Conservation (phyloP, 2,329 filamentous ascomycete species). For the Botrytis tulipae region DNA sequence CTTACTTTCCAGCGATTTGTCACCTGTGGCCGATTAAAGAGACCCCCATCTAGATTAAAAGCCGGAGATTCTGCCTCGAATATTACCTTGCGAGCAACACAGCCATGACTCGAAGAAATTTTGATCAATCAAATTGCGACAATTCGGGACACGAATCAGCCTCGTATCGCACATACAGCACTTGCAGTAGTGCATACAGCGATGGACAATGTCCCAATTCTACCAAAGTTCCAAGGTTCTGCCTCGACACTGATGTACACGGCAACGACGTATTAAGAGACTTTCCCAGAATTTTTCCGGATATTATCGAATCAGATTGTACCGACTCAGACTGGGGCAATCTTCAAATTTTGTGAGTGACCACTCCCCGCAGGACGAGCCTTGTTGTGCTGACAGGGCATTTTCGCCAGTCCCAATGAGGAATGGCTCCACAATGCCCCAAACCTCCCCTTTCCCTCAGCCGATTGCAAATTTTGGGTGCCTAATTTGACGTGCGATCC, state of each 20-base stretch:
- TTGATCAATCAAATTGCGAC: not conserved
- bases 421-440: not conserved
- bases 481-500: not conserved
- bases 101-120: not conserved
- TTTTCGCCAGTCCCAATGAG: not conserved
- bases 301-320: not conserved
- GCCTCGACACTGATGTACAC: not conserved
- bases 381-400: conserved; percentile 3
- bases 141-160: not conserved
- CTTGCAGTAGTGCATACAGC: not conserved
- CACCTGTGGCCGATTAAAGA: not conserved
- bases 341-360: not conserved
- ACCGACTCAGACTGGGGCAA: not conserved
- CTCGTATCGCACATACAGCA: not conserved
- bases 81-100: not conserved
- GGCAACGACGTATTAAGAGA: not conserved
- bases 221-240: not conserved
- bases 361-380: not conserved
- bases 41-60: not conserved
- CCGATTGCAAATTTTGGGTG: not conserved
- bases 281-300: not conserved
- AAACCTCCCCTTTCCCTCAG: not conserved
- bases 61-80: conserved; percentile 1
- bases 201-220: not conserved
- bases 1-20: not conserved